A percentile compares a stretch with the other conserved stretches of the same genome.
Evolutionary conservation across 2,329 filamentous ascomycete genomes (phyloP).

Genomic region (Stachybotrys chartarum): DNA sequence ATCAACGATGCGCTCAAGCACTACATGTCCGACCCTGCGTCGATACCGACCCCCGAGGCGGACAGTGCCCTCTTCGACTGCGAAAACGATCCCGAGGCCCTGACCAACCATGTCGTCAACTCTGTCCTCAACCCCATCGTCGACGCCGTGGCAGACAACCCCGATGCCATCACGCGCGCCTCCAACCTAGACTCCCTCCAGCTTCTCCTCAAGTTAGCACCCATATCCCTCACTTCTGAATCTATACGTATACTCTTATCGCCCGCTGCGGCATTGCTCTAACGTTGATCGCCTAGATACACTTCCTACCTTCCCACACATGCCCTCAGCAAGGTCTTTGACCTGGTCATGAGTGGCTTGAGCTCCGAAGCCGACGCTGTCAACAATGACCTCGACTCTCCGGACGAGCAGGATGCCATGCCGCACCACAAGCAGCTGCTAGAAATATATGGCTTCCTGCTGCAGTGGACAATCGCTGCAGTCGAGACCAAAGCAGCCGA

Average conservation of each 20-base stretch:
- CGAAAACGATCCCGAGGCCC: conserved; percentile 82
- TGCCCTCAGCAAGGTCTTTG: conserved; percentile 86
- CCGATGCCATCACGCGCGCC: conserved; percentile 75
- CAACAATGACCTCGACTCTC: conserved; percentile 75
- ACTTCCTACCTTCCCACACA: conserved; percentile 71
- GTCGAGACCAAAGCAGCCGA: conserved; percentile 91
- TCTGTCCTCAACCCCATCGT: conserved; percentile 84
- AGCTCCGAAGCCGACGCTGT: conserved; percentile 80
- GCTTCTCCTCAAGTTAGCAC: conserved; percentile 90
- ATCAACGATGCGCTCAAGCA: conserved; percentile 95
- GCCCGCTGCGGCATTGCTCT: conserved; percentile 30
- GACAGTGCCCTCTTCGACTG: conserved; percentile 78
- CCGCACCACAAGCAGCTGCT: conserved; percentile 84
- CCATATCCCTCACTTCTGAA: conserved; percentile 34
- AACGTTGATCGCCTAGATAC: conserved; percentile 67
- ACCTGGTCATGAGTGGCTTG: conserved; percentile 79
- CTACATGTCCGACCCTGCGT: conserved; percentile 87
- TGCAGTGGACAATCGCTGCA: conserved; percentile 94
- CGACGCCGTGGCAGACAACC: conserved; percentile 84
- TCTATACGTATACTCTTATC: neutral
- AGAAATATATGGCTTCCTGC: conserved; percentile 87
- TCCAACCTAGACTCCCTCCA: conserved; percentile 86
- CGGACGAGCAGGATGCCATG: conserved; percentile 81
- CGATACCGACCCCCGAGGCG: conserved; percentile 79
- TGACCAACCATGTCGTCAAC: conserved; percentile 75